Percentiles rank a stretch among this genome's conserved stretches.
phyloP scores from a whole-genome alignment of 257 asterid species.

The Solanum virginianum region DNA sequence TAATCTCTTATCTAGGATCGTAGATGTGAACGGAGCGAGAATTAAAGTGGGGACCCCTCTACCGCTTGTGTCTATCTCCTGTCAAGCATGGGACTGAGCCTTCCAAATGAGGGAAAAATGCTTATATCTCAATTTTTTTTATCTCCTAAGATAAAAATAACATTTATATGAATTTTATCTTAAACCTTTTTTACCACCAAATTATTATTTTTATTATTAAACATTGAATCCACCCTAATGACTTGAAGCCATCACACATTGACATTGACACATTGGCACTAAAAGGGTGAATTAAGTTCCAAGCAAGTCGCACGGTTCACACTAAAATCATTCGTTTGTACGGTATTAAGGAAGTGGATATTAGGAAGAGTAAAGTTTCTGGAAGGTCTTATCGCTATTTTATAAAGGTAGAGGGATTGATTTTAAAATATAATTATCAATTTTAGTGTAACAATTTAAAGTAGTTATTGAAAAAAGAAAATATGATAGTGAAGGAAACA shows the following conservation, averaged over 20 bases:
- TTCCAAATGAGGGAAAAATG: too few relatives aligned
- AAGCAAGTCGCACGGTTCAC: background rate
- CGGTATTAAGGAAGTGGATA: background rate
- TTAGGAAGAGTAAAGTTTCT: background rate
- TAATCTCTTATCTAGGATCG: too few relatives aligned
- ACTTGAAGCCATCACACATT: background rate
- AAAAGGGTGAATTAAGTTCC: background rate
- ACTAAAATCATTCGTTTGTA: background rate
- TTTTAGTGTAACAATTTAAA: background rate
- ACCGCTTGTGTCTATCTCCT: too few relatives aligned
- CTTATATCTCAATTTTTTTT: too few relatives aligned
- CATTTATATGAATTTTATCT: background rate
- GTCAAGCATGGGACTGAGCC: too few relatives aligned
- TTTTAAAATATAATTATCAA: background rate
- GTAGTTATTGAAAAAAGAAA: background rate
- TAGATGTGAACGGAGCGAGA: too few relatives aligned
- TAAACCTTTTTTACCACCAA: too few relatives aligned
- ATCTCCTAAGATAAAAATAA: background rate
- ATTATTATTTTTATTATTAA: too few relatives aligned
- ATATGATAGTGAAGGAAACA: background rate
- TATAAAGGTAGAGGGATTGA: background rate
- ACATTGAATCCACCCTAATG: background rate
- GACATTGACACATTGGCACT: background rate
- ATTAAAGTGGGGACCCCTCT: too few relatives aligned
- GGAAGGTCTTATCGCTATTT: accelerated